Conservation (phyloP, 176 grass and related monocot species). For the Carex myosuroides region DNA sequence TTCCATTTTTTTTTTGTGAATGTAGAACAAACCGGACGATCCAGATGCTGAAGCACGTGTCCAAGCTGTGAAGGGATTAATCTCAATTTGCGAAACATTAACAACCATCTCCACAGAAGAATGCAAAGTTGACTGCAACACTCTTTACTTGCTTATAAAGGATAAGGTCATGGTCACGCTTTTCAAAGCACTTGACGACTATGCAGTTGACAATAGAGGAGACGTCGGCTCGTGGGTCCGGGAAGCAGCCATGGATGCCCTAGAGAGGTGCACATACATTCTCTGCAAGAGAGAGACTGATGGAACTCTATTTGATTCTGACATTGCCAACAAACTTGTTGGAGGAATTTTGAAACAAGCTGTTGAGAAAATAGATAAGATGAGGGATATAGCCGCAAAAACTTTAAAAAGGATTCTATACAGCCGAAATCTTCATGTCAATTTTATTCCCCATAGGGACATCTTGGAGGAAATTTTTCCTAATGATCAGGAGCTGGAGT, state of each 20-base stretch:
- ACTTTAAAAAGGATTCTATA: slow-evolving; percentile 77
- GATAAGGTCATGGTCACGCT: slow-evolving; percentile 53
- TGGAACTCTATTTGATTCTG: slow-evolving; percentile 51
- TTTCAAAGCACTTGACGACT: slow-evolving; percentile 90
- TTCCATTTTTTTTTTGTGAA: slow-evolving; percentile 16
- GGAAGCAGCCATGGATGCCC: slow-evolving; percentile 95
- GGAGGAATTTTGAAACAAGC: slow-evolving; percentile 84
- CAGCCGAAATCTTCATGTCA: slow-evolving; percentile 41
- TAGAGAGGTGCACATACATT: slow-evolving; percentile 60
- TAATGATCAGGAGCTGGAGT: slow-evolving; percentile 49
- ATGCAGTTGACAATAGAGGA: slow-evolving; percentile 93
- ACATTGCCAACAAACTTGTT: slow-evolving; percentile 54
- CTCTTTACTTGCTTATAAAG: slow-evolving; percentile 66
- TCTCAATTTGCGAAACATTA: slow-evolving; percentile 77
- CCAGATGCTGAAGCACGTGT: slow-evolving; percentile 92
- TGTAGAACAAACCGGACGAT: slow-evolving; percentile 88
- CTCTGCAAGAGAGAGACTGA: slow-evolving; percentile 62
- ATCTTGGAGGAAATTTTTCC: slow-evolving; percentile 72
- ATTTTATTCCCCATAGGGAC: slow-evolving; percentile 63
- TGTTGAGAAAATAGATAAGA: slow-evolving; percentile 94
- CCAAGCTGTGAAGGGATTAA: slow-evolving; percentile 72
- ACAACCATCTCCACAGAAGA: slow-evolving; percentile 35
- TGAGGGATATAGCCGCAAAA: slow-evolving; percentile 79
- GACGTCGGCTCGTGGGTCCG: slow-evolving; percentile 97
- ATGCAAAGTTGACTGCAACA: slow-evolving; percentile 21